Conservation (phyloP, 2,329 filamentous ascomycete genomes). For the Fusarium sp. region DNA sequence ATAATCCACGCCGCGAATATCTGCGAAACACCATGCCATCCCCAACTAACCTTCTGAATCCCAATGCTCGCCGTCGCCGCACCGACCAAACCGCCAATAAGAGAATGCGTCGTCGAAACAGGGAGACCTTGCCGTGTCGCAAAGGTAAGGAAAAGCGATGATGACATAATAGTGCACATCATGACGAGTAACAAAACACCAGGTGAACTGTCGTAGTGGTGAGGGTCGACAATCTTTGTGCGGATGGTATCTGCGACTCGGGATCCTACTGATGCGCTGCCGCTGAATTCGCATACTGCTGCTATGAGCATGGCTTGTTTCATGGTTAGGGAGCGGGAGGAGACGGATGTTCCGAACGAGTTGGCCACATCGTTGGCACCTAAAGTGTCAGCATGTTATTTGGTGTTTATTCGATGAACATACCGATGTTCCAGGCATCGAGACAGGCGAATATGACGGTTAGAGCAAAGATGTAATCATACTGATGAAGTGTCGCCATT, state of each 20-base stretch:
- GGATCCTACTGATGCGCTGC: constrained; percentile 68
- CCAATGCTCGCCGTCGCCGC: constrained; percentile 52
- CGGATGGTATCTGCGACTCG: constrained; percentile 70
- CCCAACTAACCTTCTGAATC: constrained; percentile 52
- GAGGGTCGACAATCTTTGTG: constrained; percentile 61
- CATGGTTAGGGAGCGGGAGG: constrained; percentile 73
- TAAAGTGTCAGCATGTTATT: too few species aligned
- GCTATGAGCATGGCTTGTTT: constrained; percentile 69
- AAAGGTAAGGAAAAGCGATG: constrained; percentile 62
- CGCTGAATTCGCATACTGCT: constrained; percentile 69
- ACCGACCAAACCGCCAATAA: constrained; percentile 57
- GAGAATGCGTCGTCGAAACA: constrained; percentile 65
- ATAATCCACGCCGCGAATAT: constrained; percentile 55
- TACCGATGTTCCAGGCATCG: constrained; percentile 70
- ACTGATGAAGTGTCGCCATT: constrained; percentile 58
- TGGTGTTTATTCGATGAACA: constrained; percentile 12
- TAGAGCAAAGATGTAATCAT: constrained; percentile 67
- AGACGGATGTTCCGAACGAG: constrained; percentile 78
- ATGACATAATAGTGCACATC: constrained; percentile 64
- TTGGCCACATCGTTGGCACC: constrained; percentile 76
- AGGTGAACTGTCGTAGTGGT: constrained; percentile 64
- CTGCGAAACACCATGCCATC: constrained; percentile 51
- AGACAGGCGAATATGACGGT: constrained; percentile 67
- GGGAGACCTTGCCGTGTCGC: constrained; percentile 64
- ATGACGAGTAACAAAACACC: constrained; percentile 65